Percentiles rank a stretch among this genome's conserved stretches.
Conservation (phyloP, 495 filamentous ascomycete genomes). For the Parathielavia hyrcaniae region DNA sequence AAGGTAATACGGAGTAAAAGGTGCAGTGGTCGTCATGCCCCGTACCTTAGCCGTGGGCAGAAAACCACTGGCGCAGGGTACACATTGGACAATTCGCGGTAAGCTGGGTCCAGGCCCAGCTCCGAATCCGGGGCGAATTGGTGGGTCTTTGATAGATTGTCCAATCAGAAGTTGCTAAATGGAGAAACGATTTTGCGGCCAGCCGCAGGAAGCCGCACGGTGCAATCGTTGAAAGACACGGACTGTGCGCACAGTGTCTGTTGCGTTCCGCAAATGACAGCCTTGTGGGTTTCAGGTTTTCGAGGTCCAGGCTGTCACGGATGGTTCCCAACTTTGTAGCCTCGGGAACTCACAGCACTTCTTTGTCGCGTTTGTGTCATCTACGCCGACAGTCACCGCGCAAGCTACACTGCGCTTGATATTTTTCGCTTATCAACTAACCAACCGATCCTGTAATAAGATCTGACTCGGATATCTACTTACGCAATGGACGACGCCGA, state of each 20-base stretch:
- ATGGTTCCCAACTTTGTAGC: neutral
- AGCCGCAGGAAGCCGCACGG: neutral
- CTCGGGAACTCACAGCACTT: neutral
- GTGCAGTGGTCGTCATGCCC: constrained; percentile 15
- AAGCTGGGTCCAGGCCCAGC: constrained; percentile 5
- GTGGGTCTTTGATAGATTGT: constrained; percentile 1
- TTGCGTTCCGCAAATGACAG: neutral
- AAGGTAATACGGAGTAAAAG: constrained; percentile 20
- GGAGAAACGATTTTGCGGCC: neutral
- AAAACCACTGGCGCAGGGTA: too few relatives aligned
- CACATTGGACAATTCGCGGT: constrained; percentile 26
- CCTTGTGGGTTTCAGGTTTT: constrained; percentile 16
- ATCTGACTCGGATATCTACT: neutral
- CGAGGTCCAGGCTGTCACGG: constrained; percentile 3
- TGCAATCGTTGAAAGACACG: neutral
- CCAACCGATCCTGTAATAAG: neutral
- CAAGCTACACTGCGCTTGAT: neutral
- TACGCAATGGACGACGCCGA: constrained; percentile 72
- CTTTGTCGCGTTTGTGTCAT: neutral
- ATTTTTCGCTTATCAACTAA: neutral
- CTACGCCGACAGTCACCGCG: neutral
- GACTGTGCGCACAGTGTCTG: neutral
- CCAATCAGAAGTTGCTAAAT: neutral
- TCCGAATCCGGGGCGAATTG: constrained; percentile 15
- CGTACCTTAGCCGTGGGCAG: too few relatives aligned